A percentile compares a stretch with the other conserved stretches of the same genome.
These are phyloP conservation scores for Sarocladium oryzae DNA, from an alignment of 2,329 filamentous ascomycete genomes.

Conservation along the genomic window DNA sequence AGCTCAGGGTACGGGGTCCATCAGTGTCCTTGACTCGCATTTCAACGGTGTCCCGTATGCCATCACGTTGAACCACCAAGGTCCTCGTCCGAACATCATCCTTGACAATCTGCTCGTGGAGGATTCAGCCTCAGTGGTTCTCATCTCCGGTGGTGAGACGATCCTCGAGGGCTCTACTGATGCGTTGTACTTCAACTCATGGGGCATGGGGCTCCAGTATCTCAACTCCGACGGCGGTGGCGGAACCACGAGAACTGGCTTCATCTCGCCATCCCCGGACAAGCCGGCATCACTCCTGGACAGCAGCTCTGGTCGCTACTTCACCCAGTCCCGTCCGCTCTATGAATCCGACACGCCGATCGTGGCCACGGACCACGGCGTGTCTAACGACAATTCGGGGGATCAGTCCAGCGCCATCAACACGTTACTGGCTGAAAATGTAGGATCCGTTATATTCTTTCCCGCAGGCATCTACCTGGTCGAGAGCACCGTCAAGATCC, in stretches of 20 bases:
- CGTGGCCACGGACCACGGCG: slow-evolving; percentile 61
- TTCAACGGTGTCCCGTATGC: slow-evolving; percentile 13
- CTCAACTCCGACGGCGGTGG: not conserved
- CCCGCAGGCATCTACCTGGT: slow-evolving; percentile 41
- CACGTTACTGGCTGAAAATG: slow-evolving; percentile 23
- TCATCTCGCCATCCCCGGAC: not conserved
- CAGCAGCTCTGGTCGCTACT: not conserved
- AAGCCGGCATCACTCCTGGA: not conserved
- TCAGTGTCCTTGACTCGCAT: slow-evolving; percentile 7
- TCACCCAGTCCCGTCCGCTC: slow-evolving; percentile 13
- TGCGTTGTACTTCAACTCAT: slow-evolving; percentile 8
- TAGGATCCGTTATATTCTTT: slow-evolving; percentile 33
- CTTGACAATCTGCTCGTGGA: slow-evolving; percentile 15
- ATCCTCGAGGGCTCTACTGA: slow-evolving; percentile 13
- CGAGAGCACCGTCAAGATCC: slow-evolving; percentile 38
- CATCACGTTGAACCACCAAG: slow-evolving; percentile 10
- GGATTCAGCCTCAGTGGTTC: slow-evolving; percentile 12
- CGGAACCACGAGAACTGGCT: not conserved
- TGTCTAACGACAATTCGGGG: slow-evolving; percentile 53
- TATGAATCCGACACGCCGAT: slow-evolving; percentile 17
- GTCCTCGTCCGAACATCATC: slow-evolving; percentile 13
- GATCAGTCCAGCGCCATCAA: slow-evolving; percentile 19
- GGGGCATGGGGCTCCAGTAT: slow-evolving; percentile 6
- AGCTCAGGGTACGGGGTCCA: not conserved
- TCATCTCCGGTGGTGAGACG: slow-evolving; percentile 13